phyloP scores from a whole-genome alignment of 1,284 basidiomycete species.

The Apiotrichum laibachii region DNA sequence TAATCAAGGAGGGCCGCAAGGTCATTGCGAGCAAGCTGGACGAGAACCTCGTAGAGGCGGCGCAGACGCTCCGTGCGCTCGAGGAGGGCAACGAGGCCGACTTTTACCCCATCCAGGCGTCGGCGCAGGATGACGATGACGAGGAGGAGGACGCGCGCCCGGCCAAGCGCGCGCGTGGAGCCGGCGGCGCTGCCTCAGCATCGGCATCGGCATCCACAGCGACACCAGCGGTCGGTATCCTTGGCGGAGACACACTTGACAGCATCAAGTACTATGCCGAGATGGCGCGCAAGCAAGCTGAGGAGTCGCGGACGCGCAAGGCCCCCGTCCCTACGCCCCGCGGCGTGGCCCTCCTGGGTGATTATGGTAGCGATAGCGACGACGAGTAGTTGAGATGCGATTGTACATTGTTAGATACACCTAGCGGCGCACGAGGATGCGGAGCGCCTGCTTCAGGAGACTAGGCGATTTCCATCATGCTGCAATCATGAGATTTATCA shows the following conservation, averaged over 20 bases:
- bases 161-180: conserved; percentile 34
- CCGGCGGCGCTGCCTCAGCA: conserved; percentile 39
- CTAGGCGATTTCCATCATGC: too few species aligned
- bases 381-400: conserved; percentile 14
- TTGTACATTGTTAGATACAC: neutral
- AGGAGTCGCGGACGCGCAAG: conserved; percentile 41
- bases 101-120: conserved; percentile 46
- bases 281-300: conserved; percentile 59
- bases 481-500: too few species aligned
- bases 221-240: conserved; percentile 56
- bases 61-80: conserved; percentile 72
- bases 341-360: conserved; percentile 57
- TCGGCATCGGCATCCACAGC: conserved; percentile 27
- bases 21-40: conserved; percentile 69
- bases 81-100: conserved; percentile 61
- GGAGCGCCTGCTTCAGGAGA: neutral
- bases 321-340: conserved; percentile 41
- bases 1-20: conserved; percentile 76
- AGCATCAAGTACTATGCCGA: conserved; percentile 82
- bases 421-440: neutral
- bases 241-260: conserved; percentile 75
- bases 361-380: conserved; percentile 75
- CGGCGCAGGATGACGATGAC: conserved; percentile 20
- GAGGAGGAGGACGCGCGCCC: conserved; percentile 23
- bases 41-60: conserved; percentile 77